A percentile compares a stretch with the other conserved stretches of the same genome.
These are phyloP conservation scores for Herpetomonas tarakana DNA, from an alignment of 208 protist genomes.

Conservation along the genomic window DNA sequence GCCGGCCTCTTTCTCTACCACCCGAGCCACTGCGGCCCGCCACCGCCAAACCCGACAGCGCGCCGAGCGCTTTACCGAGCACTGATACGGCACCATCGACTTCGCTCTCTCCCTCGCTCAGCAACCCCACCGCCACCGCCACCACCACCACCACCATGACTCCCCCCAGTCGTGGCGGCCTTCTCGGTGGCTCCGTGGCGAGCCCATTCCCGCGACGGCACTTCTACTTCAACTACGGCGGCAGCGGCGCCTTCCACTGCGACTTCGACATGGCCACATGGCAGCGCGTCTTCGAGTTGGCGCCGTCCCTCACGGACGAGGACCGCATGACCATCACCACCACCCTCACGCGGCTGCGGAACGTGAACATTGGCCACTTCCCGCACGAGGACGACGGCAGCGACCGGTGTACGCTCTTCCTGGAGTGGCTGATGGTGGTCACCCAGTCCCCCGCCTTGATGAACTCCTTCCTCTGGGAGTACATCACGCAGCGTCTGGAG, in stretches of 20 bases:
- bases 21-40: not conserved
- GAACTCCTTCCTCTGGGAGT: conserved; percentile 57
- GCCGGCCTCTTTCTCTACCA: not conserved
- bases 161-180: too few species aligned
- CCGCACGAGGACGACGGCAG: conserved; percentile 16
- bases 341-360: conserved; percentile 40
- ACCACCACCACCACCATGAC: not conserved
- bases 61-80: not conserved
- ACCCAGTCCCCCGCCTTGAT: conserved; percentile 30
- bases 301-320: conserved; percentile 38
- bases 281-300: conserved; percentile 52
- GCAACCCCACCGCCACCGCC: not conserved
- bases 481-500: conserved; percentile 38
- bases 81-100: not conserved
- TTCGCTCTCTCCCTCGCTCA: not conserved
- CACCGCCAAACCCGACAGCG: not conserved
- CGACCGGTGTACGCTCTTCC: conserved; percentile 60
- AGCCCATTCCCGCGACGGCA: not conserved
- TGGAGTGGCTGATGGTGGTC: conserved; percentile 54
- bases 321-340: conserved; percentile 59
- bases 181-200: not conserved
- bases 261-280: conserved; percentile 67
- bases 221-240: conserved; percentile 59
- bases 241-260: conserved; percentile 43
- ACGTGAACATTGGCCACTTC: conserved; percentile 50